phyloP scores from a whole-genome alignment of 2,329 filamentous ascomycete species.

The Cladosporium sp. region DNA sequence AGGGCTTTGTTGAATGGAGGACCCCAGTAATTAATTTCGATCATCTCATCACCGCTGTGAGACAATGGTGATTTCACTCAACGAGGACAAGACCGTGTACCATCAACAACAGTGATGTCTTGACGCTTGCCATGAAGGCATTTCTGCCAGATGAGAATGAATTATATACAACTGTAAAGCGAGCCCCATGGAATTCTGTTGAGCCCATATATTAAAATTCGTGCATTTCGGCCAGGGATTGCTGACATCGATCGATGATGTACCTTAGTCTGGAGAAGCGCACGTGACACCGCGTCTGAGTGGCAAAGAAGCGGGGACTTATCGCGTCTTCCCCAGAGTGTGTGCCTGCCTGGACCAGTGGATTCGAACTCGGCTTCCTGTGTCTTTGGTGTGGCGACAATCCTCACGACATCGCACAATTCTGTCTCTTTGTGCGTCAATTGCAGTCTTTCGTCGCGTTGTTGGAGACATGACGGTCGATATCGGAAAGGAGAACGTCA shows the following conservation, averaged over 20 bases:
- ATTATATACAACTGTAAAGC: too few relatives aligned
- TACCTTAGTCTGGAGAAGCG: neutral
- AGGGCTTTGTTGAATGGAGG: too few relatives aligned
- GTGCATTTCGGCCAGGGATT: too few relatives aligned
- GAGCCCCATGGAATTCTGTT: too few relatives aligned
- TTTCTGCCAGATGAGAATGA: too few relatives aligned
- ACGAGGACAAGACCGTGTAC: too few relatives aligned
- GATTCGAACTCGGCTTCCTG: neutral
- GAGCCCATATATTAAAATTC: too few relatives aligned
- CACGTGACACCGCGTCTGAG: neutral
- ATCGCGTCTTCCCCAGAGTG: constrained; percentile 3
- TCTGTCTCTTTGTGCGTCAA: neutral
- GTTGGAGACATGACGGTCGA: constrained; percentile 25
- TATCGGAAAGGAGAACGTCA: constrained; percentile 36
- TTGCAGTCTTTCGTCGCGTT: neutral
- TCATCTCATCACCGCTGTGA: too few relatives aligned
- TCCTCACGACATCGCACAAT: neutral
- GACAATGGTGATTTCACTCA: too few relatives aligned
- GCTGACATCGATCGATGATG: neutral
- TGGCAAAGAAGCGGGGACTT: neutral
- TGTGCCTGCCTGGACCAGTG: neutral
- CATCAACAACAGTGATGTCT: too few relatives aligned
- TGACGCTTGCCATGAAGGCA: too few relatives aligned
- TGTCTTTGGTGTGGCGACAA: neutral
- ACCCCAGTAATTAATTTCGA: too few relatives aligned